A percentile compares a stretch with the other conserved stretches of the same genome.
Evolutionary conservation across 108 stramenopile genomes (phyloP).

Genomic region (Conticribra guillardii): DNA sequence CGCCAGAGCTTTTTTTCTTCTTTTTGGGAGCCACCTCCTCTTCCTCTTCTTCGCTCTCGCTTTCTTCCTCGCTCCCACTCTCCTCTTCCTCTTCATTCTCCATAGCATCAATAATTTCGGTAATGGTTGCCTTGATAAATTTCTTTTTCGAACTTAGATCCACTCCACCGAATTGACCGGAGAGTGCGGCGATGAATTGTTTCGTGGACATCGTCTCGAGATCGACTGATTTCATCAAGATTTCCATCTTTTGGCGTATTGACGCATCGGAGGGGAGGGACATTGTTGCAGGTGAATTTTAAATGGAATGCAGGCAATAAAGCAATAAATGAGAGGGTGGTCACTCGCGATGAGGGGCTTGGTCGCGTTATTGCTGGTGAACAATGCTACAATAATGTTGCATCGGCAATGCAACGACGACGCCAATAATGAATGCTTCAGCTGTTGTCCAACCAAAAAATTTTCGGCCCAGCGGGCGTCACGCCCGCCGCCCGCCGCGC

Average conservation of each 20-base stretch:
- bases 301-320: too few relatives aligned
- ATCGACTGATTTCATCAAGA: constrained; percentile 71
- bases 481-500: too few relatives aligned
- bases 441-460: too few relatives aligned
- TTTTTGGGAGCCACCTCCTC: constrained; percentile 40
- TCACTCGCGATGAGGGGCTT: too few relatives aligned
- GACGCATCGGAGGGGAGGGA: constrained; percentile 35
- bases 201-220: constrained; percentile 74
- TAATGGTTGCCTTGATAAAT: constrained; percentile 70
- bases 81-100: constrained; percentile 33
- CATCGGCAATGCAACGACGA: too few relatives aligned
- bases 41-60: constrained; percentile 39
- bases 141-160: constrained; percentile 57
- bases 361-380: too few relatives aligned
- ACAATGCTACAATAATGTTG: too few relatives aligned
- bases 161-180: constrained; percentile 58
- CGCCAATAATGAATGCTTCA: too few relatives aligned
- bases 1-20: constrained; percentile 40
- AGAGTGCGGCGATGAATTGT: constrained; percentile 73
- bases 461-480: too few relatives aligned
- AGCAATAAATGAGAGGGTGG: too few relatives aligned
- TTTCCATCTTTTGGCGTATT: constrained; percentile 50
- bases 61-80: constrained; percentile 9
- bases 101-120: constrained; percentile 67
- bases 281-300: too few relatives aligned